Evolutionary conservation across 768 basidiomycete species (phyloP).

Genomic region (Brasilioporus rufonigricans): DNA sequence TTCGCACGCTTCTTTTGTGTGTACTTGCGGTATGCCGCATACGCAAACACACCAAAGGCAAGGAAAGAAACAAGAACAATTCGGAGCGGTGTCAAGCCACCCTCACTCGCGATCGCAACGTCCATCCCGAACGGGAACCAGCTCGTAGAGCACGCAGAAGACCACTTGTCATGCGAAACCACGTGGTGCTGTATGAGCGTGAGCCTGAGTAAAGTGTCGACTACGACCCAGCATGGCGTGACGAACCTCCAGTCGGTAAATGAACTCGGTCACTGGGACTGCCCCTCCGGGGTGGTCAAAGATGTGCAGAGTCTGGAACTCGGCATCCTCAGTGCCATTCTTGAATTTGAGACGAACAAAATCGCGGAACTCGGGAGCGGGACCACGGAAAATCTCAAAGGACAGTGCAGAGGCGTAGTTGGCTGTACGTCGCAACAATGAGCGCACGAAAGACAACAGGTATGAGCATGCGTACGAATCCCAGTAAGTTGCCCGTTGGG

Average conservation of each 20-base stretch:
- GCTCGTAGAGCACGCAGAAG: conserved; percentile 35
- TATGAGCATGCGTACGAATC: conserved; percentile 52
- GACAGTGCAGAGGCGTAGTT: conserved; percentile 70
- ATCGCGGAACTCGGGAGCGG: conserved; percentile 72
- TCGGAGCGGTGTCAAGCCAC: neutral
- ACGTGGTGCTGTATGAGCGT: conserved; percentile 32
- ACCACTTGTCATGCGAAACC: conserved; percentile 40
- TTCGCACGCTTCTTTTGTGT: conserved; percentile 9
- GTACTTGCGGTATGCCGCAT: conserved; percentile 13
- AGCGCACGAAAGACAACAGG: neutral
- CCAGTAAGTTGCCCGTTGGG: conserved; percentile 53
- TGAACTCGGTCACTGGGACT: conserved; percentile 78
- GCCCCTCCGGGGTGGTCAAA: conserved; percentile 66
- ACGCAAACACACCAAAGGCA: conserved; percentile 11
- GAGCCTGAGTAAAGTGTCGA: neutral
- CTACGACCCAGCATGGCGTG: too few relatives aligned
- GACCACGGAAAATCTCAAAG: conserved; percentile 72
- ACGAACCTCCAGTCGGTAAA: conserved; percentile 75
- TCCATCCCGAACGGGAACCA: conserved; percentile 24
- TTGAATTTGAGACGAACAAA: conserved; percentile 82
- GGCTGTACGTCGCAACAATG: conserved; percentile 38
- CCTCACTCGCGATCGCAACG: neutral
- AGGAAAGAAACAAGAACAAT: conserved; percentile 7
- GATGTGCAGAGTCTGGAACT: conserved; percentile 63
- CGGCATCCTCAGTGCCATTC: conserved; percentile 61